Evolutionary conservation across 805 yeast species (phyloP), one percentile per base, ranked within the genome.

Genomic region (Pichia ethanolica): DNA sequence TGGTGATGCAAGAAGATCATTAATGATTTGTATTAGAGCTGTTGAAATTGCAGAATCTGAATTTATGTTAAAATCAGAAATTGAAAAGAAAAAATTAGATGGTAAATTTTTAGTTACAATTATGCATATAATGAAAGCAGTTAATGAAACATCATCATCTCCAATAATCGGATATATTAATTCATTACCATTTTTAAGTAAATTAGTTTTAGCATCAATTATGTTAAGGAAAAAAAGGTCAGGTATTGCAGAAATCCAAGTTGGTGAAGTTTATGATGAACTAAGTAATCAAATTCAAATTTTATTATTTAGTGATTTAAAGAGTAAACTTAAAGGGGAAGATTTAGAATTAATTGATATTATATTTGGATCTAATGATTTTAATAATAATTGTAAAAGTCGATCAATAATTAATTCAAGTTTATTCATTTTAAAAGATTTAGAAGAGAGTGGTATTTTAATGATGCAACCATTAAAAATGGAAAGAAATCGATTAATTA

Each of bases 1-100:
- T 63, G 99, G 99, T 51, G 99, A 93, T 71, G 99, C 97, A 1
- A 74, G 99, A 59, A 72, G 98, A 51, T 97, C 96, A 0, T 71
- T 93, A 48, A 85, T 85, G 50, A 86, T 93, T 27, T 86, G 97
- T 60, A 75, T 90, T 37, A 71, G 97, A 50, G 97, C 97, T 0
- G 84, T 90, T 7, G 97, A 89, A 61, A 72, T 90, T 33, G 96
- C 96, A 0, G 95, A 88, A 59, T 60, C 67, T 35, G 86, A 82
- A 52, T 78, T 73, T 58, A 59, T 73, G 60, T 58, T 62, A 37
- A 65, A 68, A 35, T 50, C 59, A 1, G 56, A 59, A 26, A 63
- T 58, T 10, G 65, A 57, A 48, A 53, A 60, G 39, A 53, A 58
- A 35, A 43, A 55, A 35, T 54, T 60, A 7, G 68, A 65, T 14